Percentiles rank a stretch among this genome's conserved stretches.
These are phyloP conservation scores for Solanum hybrid DNA, from an alignment of 305 asterid species.

Conservation along the genomic window DNA sequence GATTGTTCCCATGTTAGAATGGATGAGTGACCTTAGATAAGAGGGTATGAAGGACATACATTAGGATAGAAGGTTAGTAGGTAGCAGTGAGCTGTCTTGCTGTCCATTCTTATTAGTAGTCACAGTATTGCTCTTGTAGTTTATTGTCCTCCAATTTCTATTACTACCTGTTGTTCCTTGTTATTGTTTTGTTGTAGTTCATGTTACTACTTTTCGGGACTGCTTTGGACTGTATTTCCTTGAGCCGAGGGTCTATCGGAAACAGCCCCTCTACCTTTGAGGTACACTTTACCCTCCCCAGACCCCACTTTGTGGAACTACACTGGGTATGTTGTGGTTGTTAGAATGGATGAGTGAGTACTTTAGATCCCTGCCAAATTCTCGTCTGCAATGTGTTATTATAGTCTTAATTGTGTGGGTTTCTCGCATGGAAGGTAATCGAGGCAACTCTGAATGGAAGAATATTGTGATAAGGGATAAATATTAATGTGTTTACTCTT, in stretches of 20 bases:
- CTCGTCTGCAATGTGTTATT: background rate
- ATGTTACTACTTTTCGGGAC: background rate
- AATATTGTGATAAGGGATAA: background rate
- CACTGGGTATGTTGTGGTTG: background rate
- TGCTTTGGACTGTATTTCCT: background rate
- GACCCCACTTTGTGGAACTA: background rate
- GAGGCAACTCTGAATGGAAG: background rate
- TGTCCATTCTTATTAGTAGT: background rate
- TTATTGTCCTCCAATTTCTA: background rate
- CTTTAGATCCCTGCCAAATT: background rate
- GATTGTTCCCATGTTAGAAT: background rate
- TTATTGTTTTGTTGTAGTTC: background rate
- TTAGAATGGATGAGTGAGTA: background rate
- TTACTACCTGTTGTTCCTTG: background rate
- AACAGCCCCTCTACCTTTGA: background rate
- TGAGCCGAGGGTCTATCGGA: background rate
- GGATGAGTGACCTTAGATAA: background rate
- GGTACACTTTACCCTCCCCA: background rate
- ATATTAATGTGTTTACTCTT: background rate
- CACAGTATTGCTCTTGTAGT: background rate
- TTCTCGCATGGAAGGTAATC: background rate
- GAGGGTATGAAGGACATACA: background rate
- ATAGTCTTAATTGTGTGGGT: background rate
- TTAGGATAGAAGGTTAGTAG: background rate
- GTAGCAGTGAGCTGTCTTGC: background rate